These are phyloP conservation scores for Termitomyces sp. DNA, from an alignment of 768 basidiomycete species.

Conservation along the genomic window DNA sequence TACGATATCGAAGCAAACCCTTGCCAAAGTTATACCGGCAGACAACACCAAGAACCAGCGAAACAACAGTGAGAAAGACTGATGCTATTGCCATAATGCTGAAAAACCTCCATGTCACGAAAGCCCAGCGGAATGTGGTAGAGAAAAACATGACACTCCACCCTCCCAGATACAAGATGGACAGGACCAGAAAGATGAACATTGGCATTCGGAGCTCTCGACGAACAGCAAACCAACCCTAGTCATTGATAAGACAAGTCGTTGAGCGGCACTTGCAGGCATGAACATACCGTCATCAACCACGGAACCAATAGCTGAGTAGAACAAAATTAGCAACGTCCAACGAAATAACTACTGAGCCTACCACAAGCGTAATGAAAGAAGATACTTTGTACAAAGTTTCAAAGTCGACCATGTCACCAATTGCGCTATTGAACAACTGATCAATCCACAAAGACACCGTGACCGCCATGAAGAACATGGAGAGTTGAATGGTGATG, in stretches of 20 bases:
- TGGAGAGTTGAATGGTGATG: conserved; percentile 66
- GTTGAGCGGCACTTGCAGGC: neutral
- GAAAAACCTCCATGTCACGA: conserved; percentile 72
- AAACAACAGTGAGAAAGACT: conserved; percentile 47
- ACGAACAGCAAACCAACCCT: conserved; percentile 78
- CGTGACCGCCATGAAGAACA: conserved; percentile 72
- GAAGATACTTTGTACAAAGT: conserved; percentile 51
- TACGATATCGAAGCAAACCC: conserved; percentile 63
- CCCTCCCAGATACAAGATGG: conserved; percentile 56
- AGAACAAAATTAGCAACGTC: conserved; percentile 5
- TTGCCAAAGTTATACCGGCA: conserved; percentile 77
- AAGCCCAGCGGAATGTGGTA: conserved; percentile 71
- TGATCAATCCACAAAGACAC: conserved; percentile 77
- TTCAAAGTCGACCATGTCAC: conserved; percentile 39
- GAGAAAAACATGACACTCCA: conserved; percentile 75
- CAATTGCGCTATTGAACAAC: conserved; percentile 62
- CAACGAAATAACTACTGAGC: conserved; percentile 19
- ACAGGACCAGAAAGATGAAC: conserved; percentile 58
- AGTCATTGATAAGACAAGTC: conserved; percentile 1
- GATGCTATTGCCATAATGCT: conserved; percentile 55
- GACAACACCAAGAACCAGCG: conserved; percentile 57
- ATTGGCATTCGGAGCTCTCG: conserved; percentile 56
- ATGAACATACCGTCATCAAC: conserved; percentile 48
- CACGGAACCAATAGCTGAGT: conserved; percentile 62
- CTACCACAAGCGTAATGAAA: conserved; percentile 54